Evolutionary conservation across 805 yeast species (phyloP).

Genomic region (Teunomyces tritomae): DNA sequence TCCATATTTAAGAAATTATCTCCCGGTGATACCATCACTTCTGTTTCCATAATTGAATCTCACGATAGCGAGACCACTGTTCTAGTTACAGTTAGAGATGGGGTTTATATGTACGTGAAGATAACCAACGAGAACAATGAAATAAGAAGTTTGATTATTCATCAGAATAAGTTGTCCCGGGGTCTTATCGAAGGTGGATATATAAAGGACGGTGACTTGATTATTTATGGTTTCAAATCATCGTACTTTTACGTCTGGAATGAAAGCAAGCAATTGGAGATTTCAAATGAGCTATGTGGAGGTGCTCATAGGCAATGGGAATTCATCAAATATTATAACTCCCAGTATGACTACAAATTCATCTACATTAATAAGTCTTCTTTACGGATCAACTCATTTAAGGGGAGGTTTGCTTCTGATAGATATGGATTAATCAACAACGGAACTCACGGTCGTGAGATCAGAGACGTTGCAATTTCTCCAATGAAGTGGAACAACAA

Average conservation of each 20-base stretch:
- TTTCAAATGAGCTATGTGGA: conserved; percentile 74
- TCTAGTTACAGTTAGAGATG: conserved; percentile 63
- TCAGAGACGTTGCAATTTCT: conserved; percentile 68
- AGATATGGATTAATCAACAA: conserved; percentile 32
- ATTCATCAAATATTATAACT: conserved; percentile 25
- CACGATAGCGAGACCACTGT: conserved; percentile 17
- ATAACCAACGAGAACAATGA: conserved; percentile 14
- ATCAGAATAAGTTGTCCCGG: conserved; percentile 61
- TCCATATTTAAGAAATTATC: conserved; percentile 46
- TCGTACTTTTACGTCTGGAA: conserved; percentile 78
- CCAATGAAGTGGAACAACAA: conserved; percentile 26
- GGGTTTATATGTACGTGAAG: conserved; percentile 49
- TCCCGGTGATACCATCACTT: conserved; percentile 68
- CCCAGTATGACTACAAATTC: conserved; percentile 39
- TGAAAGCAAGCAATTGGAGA: conserved; percentile 70
- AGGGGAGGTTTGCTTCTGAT: conserved; percentile 14
- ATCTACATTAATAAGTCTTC: conserved; percentile 56
- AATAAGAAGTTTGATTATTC: conserved; percentile 29
- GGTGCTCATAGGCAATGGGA: conserved; percentile 90
- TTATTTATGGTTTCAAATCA: conserved; percentile 81
- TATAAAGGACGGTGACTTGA: conserved; percentile 41
- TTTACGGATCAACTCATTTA: conserved; percentile 35
- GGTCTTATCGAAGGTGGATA: conserved; percentile 82
- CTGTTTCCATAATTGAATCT: conserved; percentile 40
- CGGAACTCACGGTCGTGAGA: conserved; percentile 92